Evolutionary conservation across 345 rosid species (phyloP), one percentile per base, ranked within the genome.

Genomic region (Pugionium dolabratum): DNA sequence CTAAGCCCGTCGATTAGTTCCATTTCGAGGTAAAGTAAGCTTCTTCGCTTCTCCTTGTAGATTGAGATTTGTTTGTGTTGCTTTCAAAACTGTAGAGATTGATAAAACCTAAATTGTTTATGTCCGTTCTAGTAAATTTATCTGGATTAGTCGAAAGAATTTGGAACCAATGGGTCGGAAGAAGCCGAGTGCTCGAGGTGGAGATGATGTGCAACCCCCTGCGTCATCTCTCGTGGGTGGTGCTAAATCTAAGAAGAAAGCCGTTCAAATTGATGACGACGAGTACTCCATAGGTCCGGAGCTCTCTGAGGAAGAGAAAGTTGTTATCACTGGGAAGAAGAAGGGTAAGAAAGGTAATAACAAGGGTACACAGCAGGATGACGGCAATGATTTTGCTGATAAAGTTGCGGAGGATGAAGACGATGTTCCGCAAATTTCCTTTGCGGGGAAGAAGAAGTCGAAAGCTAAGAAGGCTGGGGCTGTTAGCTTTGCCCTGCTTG

Each of bases 241-340:
- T 8, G 83, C 72, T 9, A 90, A 86, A 76, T 83, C 89, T 29
- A 90, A 86, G 84, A 91, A 91, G 78, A 91, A 88, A 79, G 76
- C 76, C 2, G 2, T 76, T 7, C 69, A 75, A 66, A 83, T 91
- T 11, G 97, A 91, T 59, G 97, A 88, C 64, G 96, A 88, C 54
- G 97, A 91, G 78, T 91, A 91, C 49, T 79, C 90, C 0, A 49
- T 88, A 32, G 91, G 80, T 9, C 81, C 87, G 0, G 88, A 79
- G 46, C 39, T 85, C 40, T 73, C 85, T 1, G 88, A 75, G 72
- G 85, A 79, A 29, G 88, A 84, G 42, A 69, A 59, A 54, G 75
- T 62, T 49, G 76, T 67, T 3, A 70, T 66, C 32, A 54, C 81
- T 9, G 86, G 85, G 7, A 84, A 86, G 73, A 82, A 87, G 80